Evolutionary conservation across 2,329 filamentous ascomycete species (phyloP), one percentile per base, ranked within the genome.

Genomic region (Pestalotiopsis sp.): DNA sequence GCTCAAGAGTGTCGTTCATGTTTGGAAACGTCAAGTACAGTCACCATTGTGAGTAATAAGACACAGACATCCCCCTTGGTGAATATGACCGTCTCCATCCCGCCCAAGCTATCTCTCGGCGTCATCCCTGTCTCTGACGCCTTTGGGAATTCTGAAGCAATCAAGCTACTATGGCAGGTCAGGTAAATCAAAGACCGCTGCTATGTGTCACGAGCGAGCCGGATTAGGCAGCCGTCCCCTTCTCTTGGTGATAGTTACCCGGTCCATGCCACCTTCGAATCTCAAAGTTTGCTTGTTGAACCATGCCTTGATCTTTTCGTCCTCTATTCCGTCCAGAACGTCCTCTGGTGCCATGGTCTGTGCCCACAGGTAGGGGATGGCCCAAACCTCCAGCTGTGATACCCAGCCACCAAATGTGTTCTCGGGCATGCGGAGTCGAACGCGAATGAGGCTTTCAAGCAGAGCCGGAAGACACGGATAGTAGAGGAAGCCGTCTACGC

Each of bases 361-460:
- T 17, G 3, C 62, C 62, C 39, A 64, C 5, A 64, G 62, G 23
- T 64, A 64, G 17, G 62, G 17, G 39, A 64, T 49, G 62, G 62
- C 62, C 39, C 62, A 49, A 64, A 64, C 62, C 27, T 64, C 62
- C 23, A 64, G 62, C 62, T 20, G 9, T 20, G 62, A 64, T 64
- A 49, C 38, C 62, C 62, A 64, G 9, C 4, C 0, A 31, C 62
- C 62, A 49, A 52, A 64, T 41, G 7, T 41, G 39, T 64, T 49
- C 36, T 64, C 62, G 39, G 62, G 62, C 45, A 52, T 52, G 36
- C 38, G 62, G 39, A 64, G 62, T 52, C 62, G 36, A 64, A 20
- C 62, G 39, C 62, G 62, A 64, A 64, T 64, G 23, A 64, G 62
- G 62, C 62, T 64, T 64, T 64, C 62, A 41, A 64, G 62, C 38